Percentiles rank a stretch among this genome's conserved stretches.
Evolutionary conservation across 768 basidiomycete genomes (phyloP).

Genomic region (Boletus sp.): DNA sequence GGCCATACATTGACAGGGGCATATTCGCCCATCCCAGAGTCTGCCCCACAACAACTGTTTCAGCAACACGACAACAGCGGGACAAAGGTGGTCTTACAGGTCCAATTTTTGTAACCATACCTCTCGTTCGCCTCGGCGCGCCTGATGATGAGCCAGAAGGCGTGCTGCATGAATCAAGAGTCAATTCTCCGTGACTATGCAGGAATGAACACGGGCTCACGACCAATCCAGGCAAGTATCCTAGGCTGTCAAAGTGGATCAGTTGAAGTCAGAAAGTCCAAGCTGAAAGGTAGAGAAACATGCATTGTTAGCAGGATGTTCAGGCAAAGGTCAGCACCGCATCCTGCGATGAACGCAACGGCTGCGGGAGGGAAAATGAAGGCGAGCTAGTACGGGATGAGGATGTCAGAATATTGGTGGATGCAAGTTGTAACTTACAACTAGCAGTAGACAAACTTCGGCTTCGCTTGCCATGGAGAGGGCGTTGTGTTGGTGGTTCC

Average conservation of each 20-base stretch:
- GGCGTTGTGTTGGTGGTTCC: not conserved
- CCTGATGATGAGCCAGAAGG: slow-evolving; percentile 83
- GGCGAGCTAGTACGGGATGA: slow-evolving; percentile 48
- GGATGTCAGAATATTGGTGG: too few relatives aligned
- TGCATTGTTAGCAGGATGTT: slow-evolving; percentile 77
- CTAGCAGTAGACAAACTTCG: slow-evolving; percentile 4
- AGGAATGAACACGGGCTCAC: slow-evolving; percentile 25
- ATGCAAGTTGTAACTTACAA: not conserved
- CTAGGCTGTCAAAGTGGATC: slow-evolving; percentile 44
- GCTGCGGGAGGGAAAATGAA: slow-evolving; percentile 79
- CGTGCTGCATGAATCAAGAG: slow-evolving; percentile 45
- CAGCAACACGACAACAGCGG: too few relatives aligned
- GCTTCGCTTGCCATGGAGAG: slow-evolving; percentile 15
- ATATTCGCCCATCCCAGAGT: slow-evolving; percentile 23
- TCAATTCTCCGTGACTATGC: not conserved
- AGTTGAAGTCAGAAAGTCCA: not conserved
- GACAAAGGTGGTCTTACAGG: slow-evolving; percentile 12
- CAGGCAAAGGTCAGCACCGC: slow-evolving; percentile 77
- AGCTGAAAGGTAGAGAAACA: slow-evolving; percentile 18
- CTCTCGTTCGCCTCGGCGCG: slow-evolving; percentile 74
- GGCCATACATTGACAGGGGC: not conserved
- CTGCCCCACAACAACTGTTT: not conserved
- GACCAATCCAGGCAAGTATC: slow-evolving; percentile 64
- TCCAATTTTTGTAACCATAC: slow-evolving; percentile 24
- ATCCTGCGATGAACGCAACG: slow-evolving; percentile 70